Percentiles rank a stretch among this genome's conserved stretches.
Conservation (phyloP, 1,139 yeast species). For the Cylindricascospora bacillispora region DNA sequence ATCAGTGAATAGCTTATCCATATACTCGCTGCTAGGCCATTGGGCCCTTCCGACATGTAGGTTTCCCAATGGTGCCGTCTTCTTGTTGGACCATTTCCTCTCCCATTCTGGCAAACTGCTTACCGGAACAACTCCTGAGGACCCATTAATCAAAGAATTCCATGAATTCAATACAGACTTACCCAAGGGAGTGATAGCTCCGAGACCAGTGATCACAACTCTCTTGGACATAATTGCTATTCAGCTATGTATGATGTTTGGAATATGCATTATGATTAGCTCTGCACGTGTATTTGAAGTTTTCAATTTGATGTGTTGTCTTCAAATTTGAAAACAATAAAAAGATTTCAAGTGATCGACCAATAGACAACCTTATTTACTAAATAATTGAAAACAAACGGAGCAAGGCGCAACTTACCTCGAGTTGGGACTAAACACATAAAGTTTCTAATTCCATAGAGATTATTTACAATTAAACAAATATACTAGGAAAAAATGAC, state of each 20-base stretch:
- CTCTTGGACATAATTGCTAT: slow-evolving; percentile 27
- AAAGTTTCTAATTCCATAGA: not conserved
- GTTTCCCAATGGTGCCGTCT: not conserved
- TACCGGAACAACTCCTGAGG: too few relatives aligned
- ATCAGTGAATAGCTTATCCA: slow-evolving; percentile 15
- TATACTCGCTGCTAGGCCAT: not conserved
- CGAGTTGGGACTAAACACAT: too few relatives aligned
- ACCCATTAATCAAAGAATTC: slow-evolving; percentile 31
- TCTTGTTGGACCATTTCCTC: too few relatives aligned
- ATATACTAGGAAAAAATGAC: slow-evolving; percentile 31
- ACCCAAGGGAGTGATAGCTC: slow-evolving; percentile 78
- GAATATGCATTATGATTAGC: too few relatives aligned
- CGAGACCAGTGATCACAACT: slow-evolving; percentile 89
- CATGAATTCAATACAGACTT: slow-evolving; percentile 47
- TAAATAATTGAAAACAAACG: too few relatives aligned
- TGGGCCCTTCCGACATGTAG: not conserved
- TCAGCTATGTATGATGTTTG: not conserved
- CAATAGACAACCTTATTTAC: too few relatives aligned
- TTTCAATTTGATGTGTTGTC: too few relatives aligned
- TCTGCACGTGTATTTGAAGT: too few relatives aligned
- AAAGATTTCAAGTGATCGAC: too few relatives aligned
- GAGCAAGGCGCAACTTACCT: too few relatives aligned
- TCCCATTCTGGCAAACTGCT: too few relatives aligned
- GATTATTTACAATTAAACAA: not conserved
- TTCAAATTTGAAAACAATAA: too few relatives aligned